Evolutionary conservation across 2,329 filamentous ascomycete species (phyloP), one percentile per base, ranked within the genome.

Genomic region (Clonostachys solani): DNA sequence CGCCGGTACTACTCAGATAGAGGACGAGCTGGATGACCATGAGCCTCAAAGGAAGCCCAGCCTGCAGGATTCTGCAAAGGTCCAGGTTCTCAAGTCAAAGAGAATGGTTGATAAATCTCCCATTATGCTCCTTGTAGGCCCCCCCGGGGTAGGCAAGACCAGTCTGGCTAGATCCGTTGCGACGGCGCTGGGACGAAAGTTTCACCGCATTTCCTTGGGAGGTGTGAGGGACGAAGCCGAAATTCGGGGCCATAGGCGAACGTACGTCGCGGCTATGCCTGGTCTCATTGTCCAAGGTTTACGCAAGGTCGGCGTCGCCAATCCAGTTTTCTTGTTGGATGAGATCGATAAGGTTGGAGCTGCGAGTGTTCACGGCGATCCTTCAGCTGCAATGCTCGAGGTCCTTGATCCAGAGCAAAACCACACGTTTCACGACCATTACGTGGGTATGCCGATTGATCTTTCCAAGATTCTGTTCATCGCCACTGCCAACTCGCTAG

Each of bases 251-350:
- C 94, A 99, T 67, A 81, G 94, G 47, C 80, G 94, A 56, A 99
- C 94, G 1, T 99, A 99, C 61, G 94, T 99, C 49, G 94, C 94
- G 18, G 94, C 94, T n/a, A 96, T 99, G 92, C 94, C 94, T 10
- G 94, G 94, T 46, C 75, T 97, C 47, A 87, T 99, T 49, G 92
- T 97, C 33, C 92, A 91, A 63, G 94, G 92, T 0, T 65, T 99
- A 47, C 92, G 94, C 71, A 99, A 97, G 71, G 92, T 95, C 33
- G 92, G 92, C 42, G 92, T 97, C 17, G 83, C 90, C 4, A 99
- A 99, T 61, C 94, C 94, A 0, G 92, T 99, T 48, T 89, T 99
- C 69, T 72, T 99, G 42, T 83, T 99, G 12, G 94, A 99, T 61
- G 94, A 99, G 71, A 96, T 99, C 56, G 94, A 99, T 75, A 99